Base-by-base conservation (phyloP, 768 basidiomycete species). In the Porpolomopsis calyptriformis region DNA sequence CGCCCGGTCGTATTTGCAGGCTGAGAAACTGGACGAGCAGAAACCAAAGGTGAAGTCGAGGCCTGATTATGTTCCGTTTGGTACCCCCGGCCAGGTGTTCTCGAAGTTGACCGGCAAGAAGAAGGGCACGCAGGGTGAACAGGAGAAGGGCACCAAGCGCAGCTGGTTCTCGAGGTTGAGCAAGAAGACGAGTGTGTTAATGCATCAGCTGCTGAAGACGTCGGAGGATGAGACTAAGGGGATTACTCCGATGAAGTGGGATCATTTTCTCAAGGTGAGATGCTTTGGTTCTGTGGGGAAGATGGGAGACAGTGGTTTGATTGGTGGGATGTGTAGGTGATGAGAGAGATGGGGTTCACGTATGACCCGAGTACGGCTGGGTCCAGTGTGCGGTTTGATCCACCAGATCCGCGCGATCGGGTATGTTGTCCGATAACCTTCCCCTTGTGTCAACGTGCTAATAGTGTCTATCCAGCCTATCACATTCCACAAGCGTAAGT, bases 371-470 rank as follows among this genome's bases (percentile, higher is more conserved):
- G 77, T 49, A 85, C 84, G 2, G 84, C 85, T 16, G 86, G 86
- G 2, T 87, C 85, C 8, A 84, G 83, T 58, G 86, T 89, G 27
- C 74, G 85, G 29, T 89, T 89, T 55, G 78, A 85, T 60, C 85
- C 85, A 40, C 86, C 83, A 14, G 66, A 78, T 53, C 55, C 57
- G 38, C 61, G 64, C 23, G 70, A 71, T 51, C 55, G 55, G 50
- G 69, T 70, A 42, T 37, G 68, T n/a, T 16, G 42, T 29, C n/a
- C 16, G 26, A 27, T 14, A 5, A 7, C 9, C 11, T 20, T n/a
- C n/a, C 4, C 20, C 25, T 16, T 6, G 12, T 33, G 29, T 23
- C 22, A 29, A 24, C 11, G 26, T 47, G 31, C 39, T 11, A 7
- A 27, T 25, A 35, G 42, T 31, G 23, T 36, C 18, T 48, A 48